Conservation (phyloP, 768 basidiomycete species). For the Suillus occidentalis region DNA sequence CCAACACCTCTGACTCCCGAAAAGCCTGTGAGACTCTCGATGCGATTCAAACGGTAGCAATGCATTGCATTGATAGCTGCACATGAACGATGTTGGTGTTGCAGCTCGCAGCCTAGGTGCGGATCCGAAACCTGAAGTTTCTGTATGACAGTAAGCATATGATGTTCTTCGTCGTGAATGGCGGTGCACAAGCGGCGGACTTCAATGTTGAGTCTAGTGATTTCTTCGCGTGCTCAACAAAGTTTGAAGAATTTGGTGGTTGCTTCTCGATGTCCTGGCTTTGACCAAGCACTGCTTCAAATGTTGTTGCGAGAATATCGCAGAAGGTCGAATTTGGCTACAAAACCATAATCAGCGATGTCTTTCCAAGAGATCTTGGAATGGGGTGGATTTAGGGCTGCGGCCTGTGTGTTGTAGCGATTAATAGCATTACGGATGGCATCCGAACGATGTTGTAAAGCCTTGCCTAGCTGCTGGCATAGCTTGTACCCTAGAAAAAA, state of each 20-base stretch:
- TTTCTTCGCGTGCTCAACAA: constrained; percentile 33
- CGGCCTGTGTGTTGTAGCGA: constrained; percentile 12
- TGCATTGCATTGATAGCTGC: too few relatives aligned
- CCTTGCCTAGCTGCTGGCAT: constrained; percentile 18
- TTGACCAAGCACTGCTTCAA: neutral
- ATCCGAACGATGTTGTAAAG: constrained; percentile 11
- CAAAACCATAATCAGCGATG: constrained; percentile 3
- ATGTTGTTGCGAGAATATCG: neutral
- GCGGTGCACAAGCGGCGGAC: constrained; percentile 20
- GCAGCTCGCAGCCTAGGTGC: too few relatives aligned
- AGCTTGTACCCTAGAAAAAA: constrained; percentile 11
- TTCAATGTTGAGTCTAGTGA: constrained; percentile 32
- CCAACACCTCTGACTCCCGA: too few relatives aligned
- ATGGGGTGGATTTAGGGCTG: neutral
- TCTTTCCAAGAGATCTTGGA: constrained; percentile 1
- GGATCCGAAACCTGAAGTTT: too few relatives aligned
- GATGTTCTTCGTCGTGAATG: constrained; percentile 21
- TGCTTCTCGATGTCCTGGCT: constrained; percentile 14
- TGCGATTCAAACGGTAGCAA: too few relatives aligned
- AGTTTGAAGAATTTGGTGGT: constrained; percentile 31
- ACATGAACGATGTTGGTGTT: too few relatives aligned
- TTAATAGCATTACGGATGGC: constrained; percentile 16
- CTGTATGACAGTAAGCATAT: neutral
- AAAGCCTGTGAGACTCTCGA: too few relatives aligned
- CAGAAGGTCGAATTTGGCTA: constrained; percentile 1